A percentile compares a stretch with the other conserved stretches of the same genome.
phyloP scores from a whole-genome alignment of 164 flowering plant species.

The Sextonia rubra region DNA sequence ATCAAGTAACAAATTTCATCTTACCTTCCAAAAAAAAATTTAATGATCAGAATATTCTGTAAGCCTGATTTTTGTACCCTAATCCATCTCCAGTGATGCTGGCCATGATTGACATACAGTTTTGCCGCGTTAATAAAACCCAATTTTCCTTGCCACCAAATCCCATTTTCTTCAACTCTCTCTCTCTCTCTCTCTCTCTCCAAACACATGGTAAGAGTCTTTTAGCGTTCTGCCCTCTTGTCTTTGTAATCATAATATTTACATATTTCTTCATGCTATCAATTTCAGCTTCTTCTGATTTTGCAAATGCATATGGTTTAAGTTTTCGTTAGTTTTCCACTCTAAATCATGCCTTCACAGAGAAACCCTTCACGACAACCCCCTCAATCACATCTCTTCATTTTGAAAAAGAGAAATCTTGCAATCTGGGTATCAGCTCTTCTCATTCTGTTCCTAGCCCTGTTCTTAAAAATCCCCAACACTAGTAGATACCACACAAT shows the following conservation, averaged over 20 bases:
- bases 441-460: constrained; percentile 15
- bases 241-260: not conserved
- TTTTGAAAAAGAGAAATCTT: not conserved
- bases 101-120: too few species aligned
- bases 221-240: not conserved
- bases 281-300: not conserved
- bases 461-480: constrained; percentile 16
- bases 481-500: constrained; percentile 6
- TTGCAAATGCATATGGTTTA: not conserved
- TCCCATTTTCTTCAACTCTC: too few species aligned
- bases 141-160: too few species aligned
- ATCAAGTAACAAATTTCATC: too few species aligned
- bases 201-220: not conserved
- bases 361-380: not conserved
- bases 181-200: not conserved
- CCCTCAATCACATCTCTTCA: not conserved
- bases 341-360: not conserved
- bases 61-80: too few species aligned
- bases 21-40: too few species aligned
- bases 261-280: not conserved
- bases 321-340: not conserved
- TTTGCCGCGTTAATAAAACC: too few species aligned
- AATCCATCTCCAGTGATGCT: too few species aligned
- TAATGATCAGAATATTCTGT: too few species aligned
- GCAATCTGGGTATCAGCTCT: constrained; percentile 16